Evolutionary conservation across 805 yeast species (phyloP), one percentile per base, ranked within the genome.

Genomic region (Candida lessepsii): DNA sequence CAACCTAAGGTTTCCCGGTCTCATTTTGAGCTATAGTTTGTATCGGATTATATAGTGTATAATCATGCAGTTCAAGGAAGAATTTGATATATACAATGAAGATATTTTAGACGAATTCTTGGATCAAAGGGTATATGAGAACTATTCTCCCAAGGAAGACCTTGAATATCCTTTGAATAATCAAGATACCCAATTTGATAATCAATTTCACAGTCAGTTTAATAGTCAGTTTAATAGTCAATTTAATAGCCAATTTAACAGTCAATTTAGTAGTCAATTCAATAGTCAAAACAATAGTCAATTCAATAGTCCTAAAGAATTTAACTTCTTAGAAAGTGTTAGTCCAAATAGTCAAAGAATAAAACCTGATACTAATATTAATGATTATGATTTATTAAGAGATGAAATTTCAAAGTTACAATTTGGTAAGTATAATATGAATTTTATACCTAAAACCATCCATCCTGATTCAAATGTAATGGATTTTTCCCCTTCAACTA

Each of bases 61-160:
- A 15, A 28, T 28, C 35, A 32, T 32, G 35, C 35, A 32, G 21
- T 32, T 15, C 27, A 32, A 32, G 14, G 35, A 32, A 23, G 27
- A 20, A 4, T 32, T 32, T 32, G 27, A 31, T 31, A 31, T 31
- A 19, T 28, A 40, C 13, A 70, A 68, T 26, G 72, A 67, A 16
- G 83, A 79, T 45, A 66, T 79, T 25, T 53, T 80, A 32, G 81
- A 76, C 49, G 84, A 80, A 51, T 76, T 76, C 40, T 59, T 76
- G 39, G 80, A 76, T 51, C 72, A 75, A 47, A 58, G 80, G 40
- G 71, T 75, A 8, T 75, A 72, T 44, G 78, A 74, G 28, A 37
- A 25, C 40, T 35, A 9, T 32, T 39, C 46, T 5, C 47, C 48
- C 11, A 42, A 54, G 56, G 25, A 44, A 18, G 40, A 40, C 3